phyloP scores from a whole-genome alignment of 2,329 filamentous ascomycete genomes.

The Cercospora beticola region DNA sequence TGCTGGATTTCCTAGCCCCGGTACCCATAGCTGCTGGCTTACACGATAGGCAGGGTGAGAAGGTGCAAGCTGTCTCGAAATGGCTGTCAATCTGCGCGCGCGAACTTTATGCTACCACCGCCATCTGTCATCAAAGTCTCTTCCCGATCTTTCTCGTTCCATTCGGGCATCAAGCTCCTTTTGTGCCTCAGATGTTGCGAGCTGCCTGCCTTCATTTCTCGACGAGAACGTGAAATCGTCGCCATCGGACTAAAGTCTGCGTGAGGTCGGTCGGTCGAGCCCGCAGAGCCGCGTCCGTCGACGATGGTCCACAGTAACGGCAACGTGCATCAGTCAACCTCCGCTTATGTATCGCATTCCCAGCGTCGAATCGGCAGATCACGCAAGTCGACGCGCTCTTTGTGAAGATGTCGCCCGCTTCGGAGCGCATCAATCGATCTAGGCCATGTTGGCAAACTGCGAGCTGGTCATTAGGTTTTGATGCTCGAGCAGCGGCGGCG shows the following conservation, averaged over 20 bases:
- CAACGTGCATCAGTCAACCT: neutral
- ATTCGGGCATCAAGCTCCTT: too few relatives aligned
- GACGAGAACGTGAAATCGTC: too few relatives aligned
- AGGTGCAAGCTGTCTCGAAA: too few relatives aligned
- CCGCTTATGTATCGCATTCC: neutral
- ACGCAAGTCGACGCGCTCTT: neutral
- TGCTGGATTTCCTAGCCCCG: too few relatives aligned
- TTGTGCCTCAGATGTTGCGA: too few relatives aligned
- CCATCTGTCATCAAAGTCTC: too few relatives aligned
- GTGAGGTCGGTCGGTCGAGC: neutral
- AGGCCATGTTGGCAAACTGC: neutral
- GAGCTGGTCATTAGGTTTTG: neutral
- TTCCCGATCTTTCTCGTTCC: too few relatives aligned
- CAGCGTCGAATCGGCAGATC: neutral
- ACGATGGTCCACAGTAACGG: slow-evolving; percentile 10
- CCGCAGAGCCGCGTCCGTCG: slow-evolving; percentile 12
- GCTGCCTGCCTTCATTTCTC: too few relatives aligned
- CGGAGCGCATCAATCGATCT: neutral
- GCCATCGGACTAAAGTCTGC: neutral
- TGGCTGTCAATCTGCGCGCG: too few relatives aligned
- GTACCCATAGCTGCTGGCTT: too few relatives aligned
- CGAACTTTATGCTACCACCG: too few relatives aligned
- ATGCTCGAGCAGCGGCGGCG: neutral
- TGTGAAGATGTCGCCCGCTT: neutral
- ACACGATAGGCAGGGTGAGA: too few relatives aligned